Percentiles rank a stretch among this genome's conserved stretches.
phyloP scores from a whole-genome alignment of 2,329 filamentous ascomycete genomes.

The Cercospora sp. region DNA sequence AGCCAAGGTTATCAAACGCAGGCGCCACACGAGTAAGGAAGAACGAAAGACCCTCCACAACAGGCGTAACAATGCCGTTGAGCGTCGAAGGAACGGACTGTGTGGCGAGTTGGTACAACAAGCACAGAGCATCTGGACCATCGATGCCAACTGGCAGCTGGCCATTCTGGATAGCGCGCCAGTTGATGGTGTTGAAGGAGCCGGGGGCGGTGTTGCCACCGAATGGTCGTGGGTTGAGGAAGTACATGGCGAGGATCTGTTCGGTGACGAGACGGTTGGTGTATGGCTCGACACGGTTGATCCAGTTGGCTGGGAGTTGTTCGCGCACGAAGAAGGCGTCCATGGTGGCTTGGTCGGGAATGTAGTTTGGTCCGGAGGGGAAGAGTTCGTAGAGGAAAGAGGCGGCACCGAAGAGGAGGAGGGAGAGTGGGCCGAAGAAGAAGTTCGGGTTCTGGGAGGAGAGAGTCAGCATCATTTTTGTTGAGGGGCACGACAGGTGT shows the following conservation, averaged over 20 bases:
- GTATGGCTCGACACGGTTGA: constrained; percentile 40
- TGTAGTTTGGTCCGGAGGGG: constrained; percentile 39
- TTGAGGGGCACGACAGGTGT: too few species aligned
- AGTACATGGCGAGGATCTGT: constrained; percentile 47
- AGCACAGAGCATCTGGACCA: constrained; percentile 38
- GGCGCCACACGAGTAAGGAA: constrained; percentile 36
- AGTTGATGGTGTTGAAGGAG: constrained; percentile 34
- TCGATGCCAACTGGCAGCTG: constrained; percentile 36
- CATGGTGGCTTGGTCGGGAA: constrained; percentile 40
- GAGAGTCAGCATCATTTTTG: too few species aligned
- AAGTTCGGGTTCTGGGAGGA: constrained; percentile 48
- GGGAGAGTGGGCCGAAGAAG: constrained; percentile 44
- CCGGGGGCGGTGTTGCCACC: constrained; percentile 21
- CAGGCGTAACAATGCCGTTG: constrained; percentile 43
- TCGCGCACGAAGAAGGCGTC: constrained; percentile 47
- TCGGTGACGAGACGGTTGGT: constrained; percentile 38
- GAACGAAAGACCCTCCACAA: constrained; percentile 40
- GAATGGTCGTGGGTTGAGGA: constrained; percentile 40
- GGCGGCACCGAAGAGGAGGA: constrained; percentile 46
- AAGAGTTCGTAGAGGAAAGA: constrained; percentile 48
- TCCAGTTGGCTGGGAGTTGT: constrained; percentile 47
- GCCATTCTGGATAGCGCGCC: constrained; percentile 44
- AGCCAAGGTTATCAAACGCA: constrained; percentile 40
- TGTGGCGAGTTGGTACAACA: constrained; percentile 49
- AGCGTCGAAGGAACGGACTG: constrained; percentile 41